phyloP scores from a whole-genome alignment of 1,139 yeast species.

The Saccharomyces hybrid region DNA sequence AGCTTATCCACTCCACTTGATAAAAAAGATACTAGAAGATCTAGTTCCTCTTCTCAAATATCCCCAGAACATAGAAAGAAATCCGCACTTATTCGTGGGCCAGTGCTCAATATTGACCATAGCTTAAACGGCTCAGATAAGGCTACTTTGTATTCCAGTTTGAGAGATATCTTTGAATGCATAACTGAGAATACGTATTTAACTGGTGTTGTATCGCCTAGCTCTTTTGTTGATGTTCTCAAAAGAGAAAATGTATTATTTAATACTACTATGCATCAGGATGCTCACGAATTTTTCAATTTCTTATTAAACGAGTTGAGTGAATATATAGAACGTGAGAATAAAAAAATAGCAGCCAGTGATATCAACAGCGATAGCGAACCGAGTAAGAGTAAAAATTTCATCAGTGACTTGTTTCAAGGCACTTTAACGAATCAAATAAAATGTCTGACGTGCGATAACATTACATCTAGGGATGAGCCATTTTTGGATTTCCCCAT shows the following conservation, averaged over 20 bases:
- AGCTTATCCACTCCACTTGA: not conserved
- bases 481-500: constrained; percentile 79
- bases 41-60: constrained; percentile 3
- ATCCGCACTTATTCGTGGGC: constrained; percentile 74
- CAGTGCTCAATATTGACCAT: constrained; percentile 72
- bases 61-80: constrained; percentile 70
- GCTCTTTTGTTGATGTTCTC: constrained; percentile 60
- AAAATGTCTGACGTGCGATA: constrained; percentile 84
- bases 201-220: constrained; percentile 83
- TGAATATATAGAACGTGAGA: constrained; percentile 44
- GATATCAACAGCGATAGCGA: not conserved
- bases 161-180: constrained; percentile 79
- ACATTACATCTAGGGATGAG: constrained; percentile 75
- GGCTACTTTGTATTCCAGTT: constrained; percentile 58
- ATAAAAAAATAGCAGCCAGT: constrained; percentile 1
- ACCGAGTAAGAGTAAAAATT: constrained; percentile 31
- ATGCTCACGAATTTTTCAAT: constrained; percentile 93
- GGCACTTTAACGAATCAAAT: constrained; percentile 85
- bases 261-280: constrained; percentile 92
- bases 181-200: constrained; percentile 65
- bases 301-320: constrained; percentile 76
- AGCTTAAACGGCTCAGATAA: constrained; percentile 9
- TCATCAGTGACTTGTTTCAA: constrained; percentile 72
- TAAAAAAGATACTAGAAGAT: not conserved
- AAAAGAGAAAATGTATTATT: constrained; percentile 80